phyloP scores from a whole-genome alignment of 2,329 filamentous ascomycete species.

The Diaporthe nobilis region DNA sequence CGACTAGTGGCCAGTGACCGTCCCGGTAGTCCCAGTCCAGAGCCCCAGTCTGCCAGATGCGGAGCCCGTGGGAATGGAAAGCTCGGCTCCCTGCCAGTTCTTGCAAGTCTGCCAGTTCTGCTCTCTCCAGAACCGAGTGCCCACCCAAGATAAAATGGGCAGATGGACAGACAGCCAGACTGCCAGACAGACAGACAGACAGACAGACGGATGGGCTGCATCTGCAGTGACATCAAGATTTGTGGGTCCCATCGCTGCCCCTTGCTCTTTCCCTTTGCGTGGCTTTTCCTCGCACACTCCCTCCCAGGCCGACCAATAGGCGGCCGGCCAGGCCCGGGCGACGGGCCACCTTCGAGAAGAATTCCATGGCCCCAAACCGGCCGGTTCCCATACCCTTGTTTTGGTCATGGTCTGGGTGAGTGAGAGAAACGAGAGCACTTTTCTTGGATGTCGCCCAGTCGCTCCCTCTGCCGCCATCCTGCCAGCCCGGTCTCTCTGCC shows the following conservation, averaged over 20 bases:
- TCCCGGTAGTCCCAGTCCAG: neutral
- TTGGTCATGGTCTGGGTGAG: neutral
- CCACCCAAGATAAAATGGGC: constrained; percentile 3
- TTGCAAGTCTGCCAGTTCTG: neutral
- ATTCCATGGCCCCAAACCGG: constrained; percentile 33
- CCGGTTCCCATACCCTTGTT: constrained; percentile 7
- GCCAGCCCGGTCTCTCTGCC: neutral
- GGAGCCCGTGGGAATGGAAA: neutral
- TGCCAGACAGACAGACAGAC: neutral
- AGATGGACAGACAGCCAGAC: neutral
- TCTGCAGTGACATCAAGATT: constrained; percentile 33
- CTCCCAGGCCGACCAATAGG: neutral
- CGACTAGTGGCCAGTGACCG: constrained; percentile 15
- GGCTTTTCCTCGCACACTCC: neutral
- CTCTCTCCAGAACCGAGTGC: neutral
- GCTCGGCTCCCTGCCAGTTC: constrained; percentile 13
- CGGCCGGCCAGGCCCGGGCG: neutral
- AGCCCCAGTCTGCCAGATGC: neutral
- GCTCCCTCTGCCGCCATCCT: neutral
- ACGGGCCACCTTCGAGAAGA: constrained; percentile 33
- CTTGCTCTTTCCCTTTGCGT: neutral
- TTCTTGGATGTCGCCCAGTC: neutral
- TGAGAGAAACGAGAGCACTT: neutral
- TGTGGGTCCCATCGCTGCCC: constrained; percentile 15
- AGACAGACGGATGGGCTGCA: neutral